Percentiles rank a stretch among this genome's conserved stretches.
Evolutionary conservation across 768 basidiomycete species (phyloP).

Genomic region (Pulveroboletus sp.): DNA sequence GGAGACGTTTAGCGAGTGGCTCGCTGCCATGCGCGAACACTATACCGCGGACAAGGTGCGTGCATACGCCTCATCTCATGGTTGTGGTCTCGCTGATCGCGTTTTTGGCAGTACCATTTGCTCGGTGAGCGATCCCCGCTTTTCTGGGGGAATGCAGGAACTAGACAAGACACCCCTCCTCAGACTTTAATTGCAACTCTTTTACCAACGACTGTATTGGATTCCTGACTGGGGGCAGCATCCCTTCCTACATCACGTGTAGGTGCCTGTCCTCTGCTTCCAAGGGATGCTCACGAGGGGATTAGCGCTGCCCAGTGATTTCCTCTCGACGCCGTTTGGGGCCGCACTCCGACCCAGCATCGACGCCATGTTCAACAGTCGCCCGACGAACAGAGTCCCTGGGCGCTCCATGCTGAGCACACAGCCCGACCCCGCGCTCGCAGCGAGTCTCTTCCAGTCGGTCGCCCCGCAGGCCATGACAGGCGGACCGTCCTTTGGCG

Average conservation of each 20-base stretch:
- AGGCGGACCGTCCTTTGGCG: conserved; percentile 7
- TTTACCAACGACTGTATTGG: conserved; percentile 89
- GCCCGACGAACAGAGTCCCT: conserved; percentile 31
- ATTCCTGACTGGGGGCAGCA: conserved; percentile 79
- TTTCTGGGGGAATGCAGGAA: not conserved
- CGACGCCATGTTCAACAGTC: conserved; percentile 76
- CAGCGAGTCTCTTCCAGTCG: conserved; percentile 54
- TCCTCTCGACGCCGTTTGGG: conserved; percentile 88
- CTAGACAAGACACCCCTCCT: not conserved
- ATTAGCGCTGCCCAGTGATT: conserved; percentile 74
- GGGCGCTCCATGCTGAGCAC: conserved; percentile 26
- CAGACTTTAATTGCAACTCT: conserved; percentile 94
- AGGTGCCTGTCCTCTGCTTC: not conserved
- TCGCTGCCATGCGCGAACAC: conserved; percentile 67
- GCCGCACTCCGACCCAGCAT: conserved; percentile 85
- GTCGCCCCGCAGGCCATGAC: conserved; percentile 51
- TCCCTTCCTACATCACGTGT: conserved; percentile 85
- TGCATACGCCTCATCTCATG: not conserved
- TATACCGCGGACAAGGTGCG: conserved; percentile 90
- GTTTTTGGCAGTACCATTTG: conserved; percentile 67
- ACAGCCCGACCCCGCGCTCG: conserved; percentile 46
- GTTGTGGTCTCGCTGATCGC: not conserved
- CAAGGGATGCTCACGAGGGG: not conserved
- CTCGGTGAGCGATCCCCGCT: conserved; percentile 47
- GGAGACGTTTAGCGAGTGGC: conserved; percentile 82